These are phyloP conservation scores for Botrytis fabae DNA, from an alignment of 2,329 filamentous ascomycete genomes.

Conservation along the genomic window DNA sequence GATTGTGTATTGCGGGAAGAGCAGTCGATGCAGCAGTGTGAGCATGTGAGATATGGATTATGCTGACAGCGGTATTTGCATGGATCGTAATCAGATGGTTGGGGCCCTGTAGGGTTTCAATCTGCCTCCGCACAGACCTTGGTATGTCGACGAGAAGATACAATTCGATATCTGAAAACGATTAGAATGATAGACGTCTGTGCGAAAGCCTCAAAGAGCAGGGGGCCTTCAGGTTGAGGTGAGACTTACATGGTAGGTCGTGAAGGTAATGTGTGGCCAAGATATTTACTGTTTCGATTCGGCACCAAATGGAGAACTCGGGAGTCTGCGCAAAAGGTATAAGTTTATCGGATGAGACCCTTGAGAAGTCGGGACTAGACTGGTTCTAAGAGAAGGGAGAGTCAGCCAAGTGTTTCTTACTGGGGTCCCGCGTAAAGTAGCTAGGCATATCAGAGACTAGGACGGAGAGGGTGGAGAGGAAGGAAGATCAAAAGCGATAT, in stretches of 20 bases:
- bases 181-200: conserved; percentile 3
- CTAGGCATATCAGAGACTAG: background rate
- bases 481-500: background rate
- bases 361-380: background rate
- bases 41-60: background rate
- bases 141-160: background rate
- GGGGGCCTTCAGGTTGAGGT: background rate
- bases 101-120: background rate
- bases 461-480: background rate
- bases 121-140: conserved; percentile 14
- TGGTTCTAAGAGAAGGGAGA: background rate
- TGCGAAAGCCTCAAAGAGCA: conserved; percentile 10
- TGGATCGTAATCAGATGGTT: conserved; percentile 9
- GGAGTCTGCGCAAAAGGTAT: conserved; percentile 16
- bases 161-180: background rate
- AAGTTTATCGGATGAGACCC: background rate
- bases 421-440: background rate
- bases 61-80: background rate
- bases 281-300: conserved; percentile 7
- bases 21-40: background rate
- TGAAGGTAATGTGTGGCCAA: background rate
- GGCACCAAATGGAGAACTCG: conserved; percentile 8
- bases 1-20: background rate
- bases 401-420: background rate
- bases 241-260: background rate